A percentile compares a stretch with the other conserved stretches of the same genome.
Conservation (phyloP, 805 yeast genomes). For the Lipomyces kockii region DNA sequence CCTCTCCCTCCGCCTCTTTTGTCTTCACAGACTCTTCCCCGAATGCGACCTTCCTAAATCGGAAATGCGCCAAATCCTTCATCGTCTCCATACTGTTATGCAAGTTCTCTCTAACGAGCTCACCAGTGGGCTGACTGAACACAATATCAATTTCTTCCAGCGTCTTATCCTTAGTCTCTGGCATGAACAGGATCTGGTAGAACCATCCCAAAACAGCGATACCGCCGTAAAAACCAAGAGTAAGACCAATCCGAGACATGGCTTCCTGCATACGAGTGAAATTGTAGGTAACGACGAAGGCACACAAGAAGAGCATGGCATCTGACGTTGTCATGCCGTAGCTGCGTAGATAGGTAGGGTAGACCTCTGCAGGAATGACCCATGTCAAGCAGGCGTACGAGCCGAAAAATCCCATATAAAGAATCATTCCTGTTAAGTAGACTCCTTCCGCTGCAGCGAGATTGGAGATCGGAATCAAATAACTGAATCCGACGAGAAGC, state of each 20-base stretch:
- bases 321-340: slow-evolving; percentile 68
- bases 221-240: slow-evolving; percentile 71
- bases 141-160: slow-evolving; percentile 58
- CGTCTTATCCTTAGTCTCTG: slow-evolving; percentile 65
- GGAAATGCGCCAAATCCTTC: slow-evolving; percentile 8
- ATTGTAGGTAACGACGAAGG: slow-evolving; percentile 65
- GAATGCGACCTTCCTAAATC: slow-evolving; percentile 13
- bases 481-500: slow-evolving; percentile 63
- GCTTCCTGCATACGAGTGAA: slow-evolving; percentile 60
- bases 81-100: slow-evolving; percentile 4
- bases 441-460: slow-evolving; percentile 59
- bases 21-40: background rate
- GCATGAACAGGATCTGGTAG: slow-evolving; percentile 46
- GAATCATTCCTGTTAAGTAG: slow-evolving; percentile 63
- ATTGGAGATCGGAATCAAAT: slow-evolving; percentile 50
- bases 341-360: slow-evolving; percentile 62
- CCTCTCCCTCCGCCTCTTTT: background rate
- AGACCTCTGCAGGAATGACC: slow-evolving; percentile 71
- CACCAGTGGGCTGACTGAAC: slow-evolving; percentile 35
- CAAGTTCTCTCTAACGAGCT: slow-evolving; percentile 9
- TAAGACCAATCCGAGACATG: slow-evolving; percentile 64
- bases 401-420: slow-evolving; percentile 70
- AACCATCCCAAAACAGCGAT: slow-evolving; percentile 58
- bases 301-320: slow-evolving; percentile 61
- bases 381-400: slow-evolving; percentile 69